Evolutionary conservation across 1,284 basidiomycete species (phyloP).

Genomic region (Naganishia cerealis): DNA sequence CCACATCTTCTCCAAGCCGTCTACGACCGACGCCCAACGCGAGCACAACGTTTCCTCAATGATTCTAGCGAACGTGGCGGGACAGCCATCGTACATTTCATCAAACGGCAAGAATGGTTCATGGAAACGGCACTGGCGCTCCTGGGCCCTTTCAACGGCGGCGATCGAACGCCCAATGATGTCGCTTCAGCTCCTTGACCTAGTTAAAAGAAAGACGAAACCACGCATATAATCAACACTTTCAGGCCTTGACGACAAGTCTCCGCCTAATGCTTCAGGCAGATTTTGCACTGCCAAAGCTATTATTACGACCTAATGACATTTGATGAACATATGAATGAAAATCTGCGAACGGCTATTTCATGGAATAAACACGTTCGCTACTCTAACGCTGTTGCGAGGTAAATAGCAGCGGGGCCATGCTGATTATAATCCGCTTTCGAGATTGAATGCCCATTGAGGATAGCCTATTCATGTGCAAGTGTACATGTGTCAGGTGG

Average conservation of each 20-base stretch:
- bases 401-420: constrained; percentile 50
- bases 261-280: background rate
- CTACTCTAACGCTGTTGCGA: constrained; percentile 40
- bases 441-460: constrained; percentile 48
- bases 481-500: background rate
- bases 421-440: constrained; percentile 54
- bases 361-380: constrained; percentile 1
- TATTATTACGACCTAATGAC: constrained; percentile 16
- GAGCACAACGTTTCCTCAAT: constrained; percentile 65
- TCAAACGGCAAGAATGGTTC: constrained; percentile 97
- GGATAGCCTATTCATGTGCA: constrained; percentile 3
- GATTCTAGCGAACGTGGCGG: constrained; percentile 66
- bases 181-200: background rate
- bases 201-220: background rate
- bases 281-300: background rate
- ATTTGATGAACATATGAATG: background rate
- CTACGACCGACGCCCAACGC: constrained; percentile 40
- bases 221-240: background rate
- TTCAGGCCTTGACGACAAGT: background rate
- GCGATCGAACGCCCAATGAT: background rate
- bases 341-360: background rate
- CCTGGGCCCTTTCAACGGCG: constrained; percentile 50
- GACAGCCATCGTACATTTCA: constrained; percentile 91
- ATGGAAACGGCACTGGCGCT: constrained; percentile 86
- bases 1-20: constrained; percentile 26